A percentile compares a stretch with the other conserved stretches of the same genome.
phyloP scores from a whole-genome alignment of 73 alveolate genomes.

The Paramecium sexaurelia region DNA sequence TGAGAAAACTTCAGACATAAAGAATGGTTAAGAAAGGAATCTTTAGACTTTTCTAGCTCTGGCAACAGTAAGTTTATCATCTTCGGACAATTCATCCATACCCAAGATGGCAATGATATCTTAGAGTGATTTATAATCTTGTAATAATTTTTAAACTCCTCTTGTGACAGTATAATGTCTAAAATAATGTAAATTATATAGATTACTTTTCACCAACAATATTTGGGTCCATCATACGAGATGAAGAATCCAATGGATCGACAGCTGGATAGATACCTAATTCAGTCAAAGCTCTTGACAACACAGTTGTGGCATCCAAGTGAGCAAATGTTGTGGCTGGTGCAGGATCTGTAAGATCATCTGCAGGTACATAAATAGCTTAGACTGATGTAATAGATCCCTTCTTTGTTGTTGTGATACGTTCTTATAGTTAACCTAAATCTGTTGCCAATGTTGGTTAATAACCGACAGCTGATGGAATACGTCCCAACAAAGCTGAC shows the following conservation, averaged over 20 bases:
- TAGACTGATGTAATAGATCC: constrained; percentile 98
- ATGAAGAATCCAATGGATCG: constrained; percentile 97
- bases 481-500: constrained; percentile 98
- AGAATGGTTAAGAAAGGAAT: constrained; percentile 90
- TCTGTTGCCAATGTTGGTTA: constrained; percentile 98
- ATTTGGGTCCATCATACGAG: constrained; percentile 97
- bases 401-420: constrained; percentile 96
- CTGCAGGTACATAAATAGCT: constrained; percentile 98
- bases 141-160: constrained; percentile 88
- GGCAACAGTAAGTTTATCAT: constrained; percentile 95
- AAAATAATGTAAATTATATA: not conserved
- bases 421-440: constrained; percentile 94
- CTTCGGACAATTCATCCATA: constrained; percentile 97
- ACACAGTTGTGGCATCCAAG: constrained; percentile 98
- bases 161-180: constrained; percentile 85
- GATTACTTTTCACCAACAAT: constrained; percentile 85
- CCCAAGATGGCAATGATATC: constrained; percentile 99
- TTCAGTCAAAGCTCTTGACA: constrained; percentile 91
- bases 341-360: constrained; percentile 98
- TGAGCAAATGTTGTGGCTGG: constrained; percentile 99
- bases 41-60: constrained; percentile 95
- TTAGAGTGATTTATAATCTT: constrained; percentile 92
- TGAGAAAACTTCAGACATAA: constrained; percentile 93
- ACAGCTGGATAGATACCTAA: constrained; percentile 99
- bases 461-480: constrained; percentile 99